Evolutionary conservation across 139 green algal species (phyloP), one percentile per base, ranked within the genome.

Genomic region (Asterochloris erici): DNA sequence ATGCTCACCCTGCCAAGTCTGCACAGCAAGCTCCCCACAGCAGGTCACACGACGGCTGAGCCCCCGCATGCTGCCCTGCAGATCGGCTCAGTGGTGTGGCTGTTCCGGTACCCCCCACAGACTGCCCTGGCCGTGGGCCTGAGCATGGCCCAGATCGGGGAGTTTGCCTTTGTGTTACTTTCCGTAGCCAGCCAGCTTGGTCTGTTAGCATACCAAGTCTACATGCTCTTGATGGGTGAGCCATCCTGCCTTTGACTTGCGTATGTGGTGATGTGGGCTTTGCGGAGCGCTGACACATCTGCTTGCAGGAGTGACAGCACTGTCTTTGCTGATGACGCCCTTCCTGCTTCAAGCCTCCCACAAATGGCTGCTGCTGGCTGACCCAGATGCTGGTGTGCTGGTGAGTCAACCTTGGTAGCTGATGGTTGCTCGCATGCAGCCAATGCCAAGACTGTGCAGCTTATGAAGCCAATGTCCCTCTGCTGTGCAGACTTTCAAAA

Each of bases 91-190:
- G 95, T 98, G 63, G 95, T 99, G 70, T 86, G 84, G 6, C 66
- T 85, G 19, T 97, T 97, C 77, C 68, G 84, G 15, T 97, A 94
- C 85, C 88, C 88, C 9, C 79, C 81, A 47, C 81, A 85, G 63
- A 91, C 87, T 0, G 85, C 90, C 1, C 66, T 93, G 27, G 91
- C 91, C 0, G 95, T 99, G 62, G 96, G 94, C 0, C 83, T 98
- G 14, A 94, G 89, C 79, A 91, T 99, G 86, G 93, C 94, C 13
- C 91, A 96, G 84, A 93, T 96, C 23, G 93, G 96, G 26, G 96
- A 99, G 92, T 98, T 99, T 86, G 91, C 90, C 14, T 98, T 99
- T 83, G 95, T 99, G 63, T 90, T 99, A 87, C 92, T 99, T 61
- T 93, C 85, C 14, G 88, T 96, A 73, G 96, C 94, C 12, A 91